Conservation (phyloP, 208 protist genomes). For the Wallacemonas collosoma region DNA sequence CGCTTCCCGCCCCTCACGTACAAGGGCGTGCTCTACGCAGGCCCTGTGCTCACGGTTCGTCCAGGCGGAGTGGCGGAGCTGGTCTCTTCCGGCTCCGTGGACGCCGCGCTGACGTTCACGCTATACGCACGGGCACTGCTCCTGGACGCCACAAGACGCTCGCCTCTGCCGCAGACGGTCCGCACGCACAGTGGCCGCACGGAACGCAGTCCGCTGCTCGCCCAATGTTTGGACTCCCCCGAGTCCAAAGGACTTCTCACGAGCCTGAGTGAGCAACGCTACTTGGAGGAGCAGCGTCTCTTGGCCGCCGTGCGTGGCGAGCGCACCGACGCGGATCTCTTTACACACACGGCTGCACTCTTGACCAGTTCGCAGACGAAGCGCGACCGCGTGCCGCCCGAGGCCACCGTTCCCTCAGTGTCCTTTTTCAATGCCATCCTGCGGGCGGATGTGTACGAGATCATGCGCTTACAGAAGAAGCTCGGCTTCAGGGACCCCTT, state of each 20-base stretch:
- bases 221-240: background rate
- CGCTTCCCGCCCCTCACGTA: conserved; percentile 38
- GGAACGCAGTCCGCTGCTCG: conserved; percentile 1
- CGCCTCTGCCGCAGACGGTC: background rate
- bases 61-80: conserved; percentile 26
- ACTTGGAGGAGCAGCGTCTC: conserved; percentile 4
- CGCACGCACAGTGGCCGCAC: background rate
- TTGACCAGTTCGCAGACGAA: background rate
- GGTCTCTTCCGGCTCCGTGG: conserved; percentile 26
- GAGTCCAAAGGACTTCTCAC: background rate
- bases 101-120: conserved; percentile 21
- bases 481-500: background rate
- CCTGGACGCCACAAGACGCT: conserved; percentile 3
- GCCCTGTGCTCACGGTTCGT: conserved; percentile 30
- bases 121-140: conserved; percentile 14
- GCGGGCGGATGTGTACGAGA: background rate
- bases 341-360: background rate
- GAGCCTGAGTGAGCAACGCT: background rate
- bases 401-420: conserved; percentile 6
- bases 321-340: background rate
- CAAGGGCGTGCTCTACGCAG: conserved; percentile 21
- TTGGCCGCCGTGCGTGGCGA: background rate
- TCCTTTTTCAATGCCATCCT: conserved; percentile 23
- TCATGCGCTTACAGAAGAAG: background rate
- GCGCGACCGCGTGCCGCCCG: background rate